phyloP scores from a whole-genome alignment of 1,139 yeast species.

The Pichia sp. region DNA sequence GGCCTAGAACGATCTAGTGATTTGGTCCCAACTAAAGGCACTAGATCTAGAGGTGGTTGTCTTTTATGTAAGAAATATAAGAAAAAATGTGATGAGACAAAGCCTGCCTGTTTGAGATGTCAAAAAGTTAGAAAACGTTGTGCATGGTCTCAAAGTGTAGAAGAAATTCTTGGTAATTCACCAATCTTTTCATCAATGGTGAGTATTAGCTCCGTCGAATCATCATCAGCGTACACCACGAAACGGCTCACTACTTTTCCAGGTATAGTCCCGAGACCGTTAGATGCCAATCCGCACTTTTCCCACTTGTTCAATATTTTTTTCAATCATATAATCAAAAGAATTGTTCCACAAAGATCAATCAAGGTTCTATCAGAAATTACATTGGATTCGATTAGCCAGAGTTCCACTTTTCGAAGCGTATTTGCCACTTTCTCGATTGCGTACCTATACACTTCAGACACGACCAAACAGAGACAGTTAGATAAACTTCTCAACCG shows the following conservation, averaged over 20 bases:
- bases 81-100: constrained; percentile 7
- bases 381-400: constrained; percentile 1
- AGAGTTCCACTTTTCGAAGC: neutral
- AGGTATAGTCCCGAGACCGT: no score
- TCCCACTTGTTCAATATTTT: constrained; percentile 3
- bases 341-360: constrained; percentile 1
- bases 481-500: neutral
- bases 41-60: constrained; percentile 4
- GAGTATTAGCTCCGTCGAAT: neutral
- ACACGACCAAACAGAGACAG: neutral
- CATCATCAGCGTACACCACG: no score
- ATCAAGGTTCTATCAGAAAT: constrained; percentile 1
- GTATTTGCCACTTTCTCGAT: constrained; percentile 1
- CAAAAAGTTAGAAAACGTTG: neutral
- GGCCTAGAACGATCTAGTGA: neutral
- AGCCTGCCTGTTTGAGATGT: constrained; percentile 3
- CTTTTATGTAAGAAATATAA: constrained; percentile 1
- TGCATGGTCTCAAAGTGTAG: neutral
- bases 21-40: neutral
- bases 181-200: neutral
- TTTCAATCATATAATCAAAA: constrained; percentile 1
- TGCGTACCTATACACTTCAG: constrained; percentile 1
- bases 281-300: no score
- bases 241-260: no score
- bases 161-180: neutral